Conservation (phyloP, 495 filamentous ascomycete species). For the Clohesyomyces aquaticus region DNA sequence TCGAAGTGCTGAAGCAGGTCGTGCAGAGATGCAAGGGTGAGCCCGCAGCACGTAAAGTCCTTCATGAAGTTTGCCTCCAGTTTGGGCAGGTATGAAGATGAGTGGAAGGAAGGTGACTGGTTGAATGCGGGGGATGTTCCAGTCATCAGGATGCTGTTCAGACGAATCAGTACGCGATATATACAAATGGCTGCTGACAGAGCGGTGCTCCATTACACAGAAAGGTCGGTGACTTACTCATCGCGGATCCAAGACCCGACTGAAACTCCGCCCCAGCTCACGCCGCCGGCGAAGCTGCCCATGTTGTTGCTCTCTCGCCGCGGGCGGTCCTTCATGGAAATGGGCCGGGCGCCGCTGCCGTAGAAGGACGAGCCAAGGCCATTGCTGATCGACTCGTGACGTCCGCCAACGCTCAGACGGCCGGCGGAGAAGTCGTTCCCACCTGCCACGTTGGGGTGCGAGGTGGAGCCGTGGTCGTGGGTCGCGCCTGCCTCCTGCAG, state of each 20-base stretch:
- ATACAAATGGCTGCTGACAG: too few relatives aligned
- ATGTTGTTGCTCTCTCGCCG: conserved; percentile 79
- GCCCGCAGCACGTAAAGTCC: conserved; percentile 91
- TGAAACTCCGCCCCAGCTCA: conserved; percentile 98
- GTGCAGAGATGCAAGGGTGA: conserved; percentile 84
- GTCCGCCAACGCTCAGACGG: conserved; percentile 64
- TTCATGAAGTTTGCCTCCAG: conserved; percentile 96
- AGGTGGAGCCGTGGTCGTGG: conserved; percentile 37
- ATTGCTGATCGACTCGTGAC: conserved; percentile 73
- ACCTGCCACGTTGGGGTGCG: conserved; percentile 45
- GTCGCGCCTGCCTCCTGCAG: conserved; percentile 55
- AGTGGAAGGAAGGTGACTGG: conserved; percentile 91
- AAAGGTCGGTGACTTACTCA: conserved; percentile 68
- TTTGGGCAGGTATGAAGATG: conserved; percentile 95
- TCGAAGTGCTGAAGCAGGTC: conserved; percentile 97
- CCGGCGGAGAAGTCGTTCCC: conserved; percentile 41
- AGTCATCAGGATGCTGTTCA: conserved; percentile 87
- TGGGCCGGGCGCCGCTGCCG: conserved; percentile 80
- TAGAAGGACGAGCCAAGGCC: conserved; percentile 54
- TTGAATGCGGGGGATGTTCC: conserved; percentile 92
- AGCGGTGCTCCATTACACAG: neutral
- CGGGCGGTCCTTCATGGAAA: conserved; percentile 75
- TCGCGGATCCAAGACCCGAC: conserved; percentile 96
- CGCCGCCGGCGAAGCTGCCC: conserved; percentile 82
- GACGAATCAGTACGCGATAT: too few relatives aligned